Base-by-base conservation (phyloP, 441 rosid genomes). In the Aleurites moluccanus region DNA sequence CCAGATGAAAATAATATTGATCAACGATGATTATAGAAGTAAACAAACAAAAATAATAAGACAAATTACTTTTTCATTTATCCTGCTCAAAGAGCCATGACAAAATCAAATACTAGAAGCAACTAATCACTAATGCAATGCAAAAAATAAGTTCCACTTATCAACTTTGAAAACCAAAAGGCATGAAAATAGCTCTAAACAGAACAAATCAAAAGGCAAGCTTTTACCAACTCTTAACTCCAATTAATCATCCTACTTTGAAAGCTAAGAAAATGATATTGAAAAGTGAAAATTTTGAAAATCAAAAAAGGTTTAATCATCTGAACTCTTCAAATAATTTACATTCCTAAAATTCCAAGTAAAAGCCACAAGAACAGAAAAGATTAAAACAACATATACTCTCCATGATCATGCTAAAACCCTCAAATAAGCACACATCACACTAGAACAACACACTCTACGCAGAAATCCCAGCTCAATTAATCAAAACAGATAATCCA, bases 391-490 rank as follows among this genome's bases (percentile, higher is more conserved):
- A 30, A 45, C 5, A 30, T 10, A 52, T n/a, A n/a, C n/a, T 25
- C 4, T 30, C 21, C n/a, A 30, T 69, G 33, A 28, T 18, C 53
- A 67, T 25, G 38, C 65, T 14, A 2, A 23, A 64, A 53, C 70
- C 30, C 45, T 20, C 20, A 42, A 30, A 13, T 1, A 57, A 70
- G 64, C 50, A 73, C 45, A 64, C 4, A 35, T 18, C 35, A 25
- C 3, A 52, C 3, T 4, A 33, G 47, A 45, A 35, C 38, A 35
- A 64, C 53, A 10, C 10, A 10, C 53, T 10, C n/a, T n/a, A n/a
- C 10, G 10, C 16, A 52, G 18, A 40, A 65, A 73, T 30, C 40
- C 62, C 60, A 33, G 40, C 38, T 50, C 62, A 73, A 73, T 35
- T 11, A 23, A 72, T 49, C 47, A 50, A 62, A 50, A 33, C 50